Base-by-base conservation (phyloP, 1,284 basidiomycete species). In the Marasmius tenuissimus region DNA sequence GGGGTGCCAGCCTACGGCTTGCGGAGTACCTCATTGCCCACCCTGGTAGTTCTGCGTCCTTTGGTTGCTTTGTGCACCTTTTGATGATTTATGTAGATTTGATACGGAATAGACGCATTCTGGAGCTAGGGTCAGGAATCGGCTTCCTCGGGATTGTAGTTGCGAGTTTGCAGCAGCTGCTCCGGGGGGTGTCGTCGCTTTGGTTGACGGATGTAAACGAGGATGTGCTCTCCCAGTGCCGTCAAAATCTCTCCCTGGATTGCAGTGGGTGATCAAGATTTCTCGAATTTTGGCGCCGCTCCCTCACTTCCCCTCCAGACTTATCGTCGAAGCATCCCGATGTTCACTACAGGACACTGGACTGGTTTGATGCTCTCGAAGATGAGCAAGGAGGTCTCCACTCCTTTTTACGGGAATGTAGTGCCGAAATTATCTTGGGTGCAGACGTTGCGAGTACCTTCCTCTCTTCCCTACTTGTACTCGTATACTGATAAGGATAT, bases 91-190 rank as follows among this genome's bases (percentile, higher is more conserved):
- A 51, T n/a, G 7, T 56, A 92, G 89, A 82, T 16, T 60, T 86
- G 9, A 75, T 91, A 0, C 63, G 65, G 42, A 67, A 71, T 10
- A 79, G 78, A 65, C 74, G 77, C 16, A 76, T 91, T 2, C 78
- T 93, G 3, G 91, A 93, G 70, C 77, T 93, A 1, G 91, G 91
- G 12, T 86, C 84, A 16, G 91, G 91, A 1, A 77, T 78, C 2
- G 91, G 91, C n/a, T 88, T 92, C 65, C 74, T 92, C 8, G 91
- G 89, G 1, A 82, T 85, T 39, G 71, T 91, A 12, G 69, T 84
- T 39, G 83, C 85, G 1, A 78, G 77, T 56, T 68, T 91, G 33
- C 89, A 91, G 65, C 67, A 73, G 47, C 57, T 57, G 16, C 49
- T 50, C 39, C 61, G 16, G 10, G 60, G 59, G 35, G 16, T 40